Conservation (phyloP, 768 basidiomycete genomes). For the Russula olivacea region DNA sequence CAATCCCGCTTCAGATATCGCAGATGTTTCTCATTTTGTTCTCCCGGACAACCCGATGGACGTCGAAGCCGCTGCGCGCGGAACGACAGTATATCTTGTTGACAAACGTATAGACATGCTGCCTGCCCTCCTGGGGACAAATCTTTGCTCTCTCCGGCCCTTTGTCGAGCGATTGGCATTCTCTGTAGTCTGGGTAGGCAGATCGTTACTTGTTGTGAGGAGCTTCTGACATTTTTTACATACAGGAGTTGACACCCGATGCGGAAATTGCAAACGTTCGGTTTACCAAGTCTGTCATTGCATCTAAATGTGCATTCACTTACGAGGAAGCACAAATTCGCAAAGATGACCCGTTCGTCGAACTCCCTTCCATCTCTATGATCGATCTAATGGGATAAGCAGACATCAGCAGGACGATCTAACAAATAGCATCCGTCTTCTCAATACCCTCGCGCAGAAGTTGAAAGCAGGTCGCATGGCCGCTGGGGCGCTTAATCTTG, state of each 20-base stretch:
- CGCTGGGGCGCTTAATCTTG: slow-evolving; percentile 95
- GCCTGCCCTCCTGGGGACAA: slow-evolving; percentile 87
- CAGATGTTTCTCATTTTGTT: slow-evolving; percentile 97
- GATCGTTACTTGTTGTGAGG: background rate
- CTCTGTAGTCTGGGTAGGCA: slow-evolving; percentile 87
- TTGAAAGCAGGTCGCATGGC: slow-evolving; percentile 83
- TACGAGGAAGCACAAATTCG: slow-evolving; percentile 94
- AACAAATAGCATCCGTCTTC: slow-evolving; percentile 78
- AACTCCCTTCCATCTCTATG: background rate
- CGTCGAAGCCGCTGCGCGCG: slow-evolving; percentile 87
- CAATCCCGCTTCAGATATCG: slow-evolving; percentile 63
- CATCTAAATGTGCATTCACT: slow-evolving; percentile 93
- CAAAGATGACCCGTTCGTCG: slow-evolving; percentile 81
- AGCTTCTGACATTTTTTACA: slow-evolving; percentile 13
- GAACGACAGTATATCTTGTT: slow-evolving; percentile 96
- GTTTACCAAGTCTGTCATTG: slow-evolving; percentile 95
- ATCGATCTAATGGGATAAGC: slow-evolving; percentile 5
- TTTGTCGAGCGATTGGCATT: slow-evolving; percentile 93
- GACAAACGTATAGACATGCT: slow-evolving; percentile 99
- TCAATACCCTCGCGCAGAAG: slow-evolving; percentile 82
- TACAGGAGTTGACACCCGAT: slow-evolving; percentile 80
- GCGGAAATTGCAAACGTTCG: slow-evolving; percentile 87
- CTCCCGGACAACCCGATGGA: slow-evolving; percentile 94
- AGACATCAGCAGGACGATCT: slow-evolving; percentile 77
- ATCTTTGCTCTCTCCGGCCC: slow-evolving; percentile 88